Evolutionary conservation across 257 asterid genomes (phyloP), one percentile per base, ranked within the genome.

Genomic region (Marsdenia floribunda): DNA sequence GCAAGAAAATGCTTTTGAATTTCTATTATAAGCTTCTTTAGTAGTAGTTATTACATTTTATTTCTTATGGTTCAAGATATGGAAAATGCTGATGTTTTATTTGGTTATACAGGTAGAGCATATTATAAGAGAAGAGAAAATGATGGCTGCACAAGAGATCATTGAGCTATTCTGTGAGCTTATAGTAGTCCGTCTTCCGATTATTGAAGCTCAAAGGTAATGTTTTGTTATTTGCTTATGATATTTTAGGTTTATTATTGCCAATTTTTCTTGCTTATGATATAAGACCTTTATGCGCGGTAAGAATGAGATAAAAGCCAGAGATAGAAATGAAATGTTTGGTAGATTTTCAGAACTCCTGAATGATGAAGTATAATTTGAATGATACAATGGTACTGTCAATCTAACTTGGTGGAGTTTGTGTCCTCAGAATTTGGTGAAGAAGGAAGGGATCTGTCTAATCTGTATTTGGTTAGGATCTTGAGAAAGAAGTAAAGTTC

Each of bases 141-240:
- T 89, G 97, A 85, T 88, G 93, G 97, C 97, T 18, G 97, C 98
- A 21, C 98, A 93, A 85, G 98, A 93, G 86, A 91, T 93, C 58
- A 77, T 91, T 82, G 98, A 93, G 87, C 89, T 91, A 47, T 91
- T 90, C 68, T 89, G 88, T 8, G 97, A 92, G 89, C 96, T 94
- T 73, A 84, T 90, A 50, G 79, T 81, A 18, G 99, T 89, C 71
- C 91, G 97, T 38, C 91, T 92, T 71, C 96, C 97, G 42, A 89
- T 94, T 52, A 90, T 90, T 40, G 95, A 90, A 82, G 88, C 87
- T 65, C 97, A 92, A 81, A 90, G 87, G 97, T 90, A 85, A 19
- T 9, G 4, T 21, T 72, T 46, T 53, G n/a, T 77, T 4, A 73
- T 38, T 33, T 75, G 21, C 29, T n/a, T 42, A 40, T 68, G 26